phyloP scores from a whole-genome alignment of 2,329 filamentous ascomycete genomes.

The Bipolaris victoriae region DNA sequence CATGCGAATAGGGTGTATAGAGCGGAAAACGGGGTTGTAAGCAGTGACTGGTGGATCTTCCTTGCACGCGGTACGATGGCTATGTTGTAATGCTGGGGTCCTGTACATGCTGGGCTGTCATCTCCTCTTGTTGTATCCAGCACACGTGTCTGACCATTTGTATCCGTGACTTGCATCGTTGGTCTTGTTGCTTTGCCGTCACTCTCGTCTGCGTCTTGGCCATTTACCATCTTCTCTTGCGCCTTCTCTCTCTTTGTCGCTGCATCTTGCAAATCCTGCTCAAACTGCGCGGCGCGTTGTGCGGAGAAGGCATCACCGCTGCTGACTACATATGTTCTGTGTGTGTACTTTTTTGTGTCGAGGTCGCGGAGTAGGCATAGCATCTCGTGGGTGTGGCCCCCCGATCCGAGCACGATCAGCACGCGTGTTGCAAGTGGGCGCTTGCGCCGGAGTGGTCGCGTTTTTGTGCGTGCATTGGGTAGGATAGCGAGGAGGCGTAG shows the following conservation, averaged over 20 bases:
- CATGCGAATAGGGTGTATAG: constrained; percentile 70
- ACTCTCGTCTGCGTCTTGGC: background rate
- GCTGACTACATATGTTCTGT: constrained; percentile 82
- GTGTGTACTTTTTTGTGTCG: constrained; percentile 54
- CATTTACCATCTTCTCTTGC: background rate
- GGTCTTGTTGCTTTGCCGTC: background rate
- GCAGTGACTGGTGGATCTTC: constrained; percentile 78
- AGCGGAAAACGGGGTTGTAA: constrained; percentile 73
- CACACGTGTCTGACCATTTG: constrained; percentile 5
- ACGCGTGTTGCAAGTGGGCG: constrained; percentile 61
- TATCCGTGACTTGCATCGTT: constrained; percentile 8
- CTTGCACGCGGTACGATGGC: constrained; percentile 76
- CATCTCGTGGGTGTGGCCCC: constrained; percentile 96
- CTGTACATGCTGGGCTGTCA: constrained; percentile 17
- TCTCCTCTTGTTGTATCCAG: background rate
- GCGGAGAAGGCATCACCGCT: constrained; percentile 77
- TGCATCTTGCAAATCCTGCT: constrained; percentile 51
- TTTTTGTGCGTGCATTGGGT: constrained; percentile 35
- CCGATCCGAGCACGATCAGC: constrained; percentile 85
- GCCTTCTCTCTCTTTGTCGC: constrained; percentile 11
- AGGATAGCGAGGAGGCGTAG: constrained; percentile 52
- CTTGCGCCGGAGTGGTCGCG: constrained; percentile 23
- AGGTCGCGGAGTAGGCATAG: constrained; percentile 76
- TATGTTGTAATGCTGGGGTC: constrained; percentile 63
- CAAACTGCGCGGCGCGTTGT: constrained; percentile 67